Percentiles rank a stretch among this genome's conserved stretches.
phyloP scores from a whole-genome alignment of 371 early-diverging fungal species.

The Blakeslea trispora region DNA sequence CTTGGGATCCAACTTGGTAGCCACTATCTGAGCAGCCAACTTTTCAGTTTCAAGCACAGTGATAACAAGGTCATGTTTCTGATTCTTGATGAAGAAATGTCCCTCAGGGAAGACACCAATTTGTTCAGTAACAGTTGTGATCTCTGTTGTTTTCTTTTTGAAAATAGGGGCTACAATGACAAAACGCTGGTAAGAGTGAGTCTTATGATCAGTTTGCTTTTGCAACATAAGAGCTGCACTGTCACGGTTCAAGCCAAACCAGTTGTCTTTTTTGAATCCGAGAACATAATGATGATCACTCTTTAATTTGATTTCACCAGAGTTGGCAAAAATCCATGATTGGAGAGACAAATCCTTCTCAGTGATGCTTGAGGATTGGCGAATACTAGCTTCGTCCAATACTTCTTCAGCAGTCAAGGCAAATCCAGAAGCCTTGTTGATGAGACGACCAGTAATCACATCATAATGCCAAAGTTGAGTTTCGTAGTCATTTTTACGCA shows the following conservation, averaged over 20 bases:
- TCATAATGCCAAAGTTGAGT: constrained; percentile 61
- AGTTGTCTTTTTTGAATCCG: constrained; percentile 48
- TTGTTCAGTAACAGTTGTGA: constrained; percentile 22
- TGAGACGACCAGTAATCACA: constrained; percentile 38
- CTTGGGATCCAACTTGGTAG: constrained; percentile 41
- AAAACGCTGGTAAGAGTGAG: constrained; percentile 35
- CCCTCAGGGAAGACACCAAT: constrained; percentile 55
- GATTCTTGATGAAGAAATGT: constrained; percentile 66
- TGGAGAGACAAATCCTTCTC: constrained; percentile 25
- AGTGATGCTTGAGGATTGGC: constrained; percentile 35
- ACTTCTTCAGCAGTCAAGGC: constrained; percentile 51
- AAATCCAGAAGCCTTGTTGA: constrained; percentile 57
- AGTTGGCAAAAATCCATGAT: constrained; percentile 29
- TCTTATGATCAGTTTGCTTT: constrained; percentile 25
- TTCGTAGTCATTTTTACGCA: constrained; percentile 34
- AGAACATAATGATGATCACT: constrained; percentile 40
- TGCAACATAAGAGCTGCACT: constrained; percentile 41
- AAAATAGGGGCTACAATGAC: constrained; percentile 37
- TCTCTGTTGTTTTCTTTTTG: constrained; percentile 30
- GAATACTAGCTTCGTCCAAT: constrained; percentile 42
- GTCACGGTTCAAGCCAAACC: constrained; percentile 41
- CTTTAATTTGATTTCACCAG: constrained; percentile 41
- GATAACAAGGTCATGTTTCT: constrained; percentile 46
- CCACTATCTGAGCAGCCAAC: constrained; percentile 37
- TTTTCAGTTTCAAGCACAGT: constrained; percentile 37